Evolutionary conservation across 2,329 filamentous ascomycete species (phyloP), one percentile per base, ranked within the genome.

Genomic region (Plenodomus lindquistii): DNA sequence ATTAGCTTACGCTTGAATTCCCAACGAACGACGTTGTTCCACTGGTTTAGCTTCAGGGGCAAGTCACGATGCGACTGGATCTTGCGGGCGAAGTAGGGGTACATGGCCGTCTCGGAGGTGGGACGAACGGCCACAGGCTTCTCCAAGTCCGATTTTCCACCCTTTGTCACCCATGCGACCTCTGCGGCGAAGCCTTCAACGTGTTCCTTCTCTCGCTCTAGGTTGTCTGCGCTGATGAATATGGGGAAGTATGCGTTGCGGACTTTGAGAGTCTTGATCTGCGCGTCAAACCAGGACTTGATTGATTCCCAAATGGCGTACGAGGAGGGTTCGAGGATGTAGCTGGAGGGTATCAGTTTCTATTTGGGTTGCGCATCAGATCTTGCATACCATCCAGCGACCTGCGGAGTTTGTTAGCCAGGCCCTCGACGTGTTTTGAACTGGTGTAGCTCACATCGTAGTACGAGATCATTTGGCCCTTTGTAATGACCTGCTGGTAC

Each of bases 401-500:
- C 59, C 63, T 66, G 44, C 11, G 27, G 13, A 22, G 29, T 22
- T 44, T 37, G 42, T 54, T 50, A 44, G 47, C 46, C 19, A 40
- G 29, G 11, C 34, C 15, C 3, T 17, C 5, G 2, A 13, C 6
- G 24, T 35, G 22, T 13, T 8, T 20, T 11, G 13, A 17, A 18
- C 16, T 7, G 19, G 11, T 15, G n/a, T 13, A 90, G n/a, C 92
- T 90, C 54, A 97, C 93, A 77, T 96, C 89, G 69, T 97, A 97
- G 83, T 97, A 99, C 69, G 96, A 92, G 65, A 97, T 87, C 88
- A 99, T 89, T 72, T 97, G 91, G 63, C 91, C 90, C 83, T 99
- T 99, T 69, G 92, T 86, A 48, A 99, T 88, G 52, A 97, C 89
- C 77, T 99, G 93, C 77, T 96, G 91, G 76, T 99, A 99, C 94